Evolutionary conservation across 78 protist species (phyloP).

Genomic region (Pigoraptor vietnamica): DNA sequence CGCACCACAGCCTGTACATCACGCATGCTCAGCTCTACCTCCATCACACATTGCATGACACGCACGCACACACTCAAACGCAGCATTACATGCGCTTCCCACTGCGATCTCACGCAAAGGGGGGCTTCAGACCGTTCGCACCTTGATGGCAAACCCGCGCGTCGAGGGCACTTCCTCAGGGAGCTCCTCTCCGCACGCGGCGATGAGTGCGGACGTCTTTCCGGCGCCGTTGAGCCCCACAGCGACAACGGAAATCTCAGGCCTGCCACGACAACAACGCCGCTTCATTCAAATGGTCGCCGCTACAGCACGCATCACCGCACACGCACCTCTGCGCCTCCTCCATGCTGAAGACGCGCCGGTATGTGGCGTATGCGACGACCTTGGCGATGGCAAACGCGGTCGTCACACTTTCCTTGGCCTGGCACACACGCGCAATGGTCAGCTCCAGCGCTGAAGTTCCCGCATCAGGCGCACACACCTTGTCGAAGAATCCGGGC

Average conservation of each 20-base stretch:
- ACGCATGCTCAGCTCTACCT: background rate
- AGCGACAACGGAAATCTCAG: background rate
- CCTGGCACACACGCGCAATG: background rate
- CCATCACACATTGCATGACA: background rate
- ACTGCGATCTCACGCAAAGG: too few relatives aligned
- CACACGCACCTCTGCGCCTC: background rate
- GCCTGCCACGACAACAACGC: background rate
- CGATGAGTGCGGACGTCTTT: background rate
- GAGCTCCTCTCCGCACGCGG: background rate
- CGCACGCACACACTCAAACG: background rate
- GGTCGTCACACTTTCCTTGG: background rate
- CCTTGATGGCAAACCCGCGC: background rate
- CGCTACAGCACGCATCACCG: background rate
- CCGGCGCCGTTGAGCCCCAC: background rate
- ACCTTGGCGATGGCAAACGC: background rate
- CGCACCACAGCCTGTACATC: background rate
- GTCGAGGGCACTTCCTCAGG: background rate
- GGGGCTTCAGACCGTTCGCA: background rate
- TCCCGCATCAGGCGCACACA: too few relatives aligned
- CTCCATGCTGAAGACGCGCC: background rate
- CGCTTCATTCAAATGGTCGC: background rate
- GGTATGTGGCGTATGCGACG: background rate
- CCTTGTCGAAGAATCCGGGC: background rate
- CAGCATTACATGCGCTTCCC: too few relatives aligned
- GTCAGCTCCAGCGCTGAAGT: background rate